Evolutionary conservation across 768 basidiomycete species (phyloP).

Genomic region (Kwoniella europaea): DNA sequence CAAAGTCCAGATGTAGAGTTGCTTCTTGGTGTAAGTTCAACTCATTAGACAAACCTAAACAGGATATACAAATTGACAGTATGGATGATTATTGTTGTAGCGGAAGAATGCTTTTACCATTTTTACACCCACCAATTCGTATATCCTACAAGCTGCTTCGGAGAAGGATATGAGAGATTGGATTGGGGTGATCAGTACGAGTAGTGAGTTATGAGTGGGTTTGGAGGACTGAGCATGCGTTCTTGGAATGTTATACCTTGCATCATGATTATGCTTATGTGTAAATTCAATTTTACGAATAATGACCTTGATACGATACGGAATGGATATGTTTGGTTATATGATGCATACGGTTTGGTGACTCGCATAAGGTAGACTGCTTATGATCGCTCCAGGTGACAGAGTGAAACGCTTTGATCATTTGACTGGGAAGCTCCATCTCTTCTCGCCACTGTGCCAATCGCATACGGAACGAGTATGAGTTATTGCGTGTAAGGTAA

Average conservation of each 20-base stretch:
- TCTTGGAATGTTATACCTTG: not conserved
- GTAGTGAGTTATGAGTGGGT: constrained; percentile 12
- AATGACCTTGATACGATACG: constrained; percentile 6
- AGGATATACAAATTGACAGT: not conserved
- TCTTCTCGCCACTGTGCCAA: not conserved
- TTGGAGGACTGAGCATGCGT: not conserved
- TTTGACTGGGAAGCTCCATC: not conserved
- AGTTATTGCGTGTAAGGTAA: not conserved
- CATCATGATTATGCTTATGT: not conserved
- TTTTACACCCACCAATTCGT: constrained; percentile 89
- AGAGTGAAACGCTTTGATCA: not conserved
- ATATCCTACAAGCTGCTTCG: constrained; percentile 81
- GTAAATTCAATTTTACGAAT: not conserved
- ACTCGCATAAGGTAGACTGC: not conserved
- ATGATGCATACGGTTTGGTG: not conserved
- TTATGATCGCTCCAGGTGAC: not conserved
- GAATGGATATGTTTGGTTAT: not conserved
- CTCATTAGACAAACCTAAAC: not conserved
- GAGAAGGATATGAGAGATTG: constrained; percentile 82
- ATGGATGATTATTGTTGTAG: constrained; percentile 58
- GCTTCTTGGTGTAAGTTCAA: constrained; percentile 75
- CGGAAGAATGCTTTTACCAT: constrained; percentile 85
- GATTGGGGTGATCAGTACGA: constrained; percentile 62
- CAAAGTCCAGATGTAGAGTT: constrained; percentile 82
- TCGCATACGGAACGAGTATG: not conserved